phyloP scores from a whole-genome alignment of 1,284 basidiomycete genomes.

The Volvariella volvacea region DNA sequence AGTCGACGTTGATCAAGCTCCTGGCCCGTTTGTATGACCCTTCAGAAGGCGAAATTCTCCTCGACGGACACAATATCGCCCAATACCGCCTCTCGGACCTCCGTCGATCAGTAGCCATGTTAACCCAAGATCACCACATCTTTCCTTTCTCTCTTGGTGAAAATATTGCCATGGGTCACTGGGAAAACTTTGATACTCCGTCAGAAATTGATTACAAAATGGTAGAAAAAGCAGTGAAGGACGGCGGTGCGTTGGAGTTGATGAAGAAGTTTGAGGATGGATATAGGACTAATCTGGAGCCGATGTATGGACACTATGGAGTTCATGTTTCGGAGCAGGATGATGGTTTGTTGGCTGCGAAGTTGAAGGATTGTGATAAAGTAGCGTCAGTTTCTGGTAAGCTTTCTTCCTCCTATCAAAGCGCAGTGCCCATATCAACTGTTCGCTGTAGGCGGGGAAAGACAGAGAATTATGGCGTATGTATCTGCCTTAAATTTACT shows the following conservation, averaged over 20 bases:
- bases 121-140: constrained; percentile 31
- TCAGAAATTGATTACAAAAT: too few relatives aligned
- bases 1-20: constrained; percentile 39
- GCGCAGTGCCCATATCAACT: neutral
- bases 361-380: constrained; percentile 26
- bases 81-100: constrained; percentile 21
- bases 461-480: constrained; percentile 39
- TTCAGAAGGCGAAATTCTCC: constrained; percentile 28
- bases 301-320: constrained; percentile 16
- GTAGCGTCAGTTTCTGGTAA: constrained; percentile 9
- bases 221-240: constrained; percentile 14
- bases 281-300: constrained; percentile 25
- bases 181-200: neutral
- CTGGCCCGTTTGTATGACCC: constrained; percentile 33
- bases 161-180: constrained; percentile 29
- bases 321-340: constrained; percentile 8
- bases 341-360: constrained; percentile 7
- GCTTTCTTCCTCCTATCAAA: neutral
- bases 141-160: constrained; percentile 36
- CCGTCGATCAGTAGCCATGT: constrained; percentile 27
- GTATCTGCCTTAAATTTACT: constrained; percentile 16
- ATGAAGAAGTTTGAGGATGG: constrained; percentile 24
- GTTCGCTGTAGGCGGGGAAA: constrained; percentile 32
- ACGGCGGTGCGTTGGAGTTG: constrained; percentile 30
- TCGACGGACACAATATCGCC: constrained; percentile 27